These are phyloP conservation scores for Wallacemonas rigidus DNA, from an alignment of 208 protist species.

Conservation along the genomic window DNA sequence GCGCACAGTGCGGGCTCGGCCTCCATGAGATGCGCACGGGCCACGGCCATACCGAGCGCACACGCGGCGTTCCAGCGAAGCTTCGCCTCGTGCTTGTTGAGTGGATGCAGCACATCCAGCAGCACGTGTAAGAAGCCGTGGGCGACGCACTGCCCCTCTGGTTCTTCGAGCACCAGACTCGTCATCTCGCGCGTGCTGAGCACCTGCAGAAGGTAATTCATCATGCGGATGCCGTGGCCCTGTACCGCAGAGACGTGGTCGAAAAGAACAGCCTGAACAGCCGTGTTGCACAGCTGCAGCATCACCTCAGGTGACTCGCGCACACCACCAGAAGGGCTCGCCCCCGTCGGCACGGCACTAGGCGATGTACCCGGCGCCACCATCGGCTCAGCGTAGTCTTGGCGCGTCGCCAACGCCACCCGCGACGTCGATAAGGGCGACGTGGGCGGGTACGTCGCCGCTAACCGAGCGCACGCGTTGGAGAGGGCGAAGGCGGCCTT, in stretches of 20 bases:
- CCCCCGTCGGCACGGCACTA: no score
- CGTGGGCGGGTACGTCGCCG: constrained; percentile 1
- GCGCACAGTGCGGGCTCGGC: constrained; percentile 60
- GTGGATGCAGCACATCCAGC: constrained; percentile 44
- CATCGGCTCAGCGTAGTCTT: constrained; percentile 14
- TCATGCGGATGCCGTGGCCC: constrained; percentile 85
- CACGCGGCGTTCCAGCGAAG: constrained; percentile 79
- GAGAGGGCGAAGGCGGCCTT: constrained; percentile 84
- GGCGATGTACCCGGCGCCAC: not conserved
- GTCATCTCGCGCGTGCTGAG: constrained; percentile 74
- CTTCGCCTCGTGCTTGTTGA: constrained; percentile 56
- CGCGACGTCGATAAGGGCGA: not conserved
- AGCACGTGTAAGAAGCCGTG: constrained; percentile 71
- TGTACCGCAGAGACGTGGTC: constrained; percentile 46
- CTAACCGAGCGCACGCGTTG: constrained; percentile 59
- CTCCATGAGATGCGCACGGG: constrained; percentile 58
- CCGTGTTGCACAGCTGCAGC: constrained; percentile 51
- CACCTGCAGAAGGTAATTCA: constrained; percentile 61
- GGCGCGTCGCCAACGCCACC: not conserved
- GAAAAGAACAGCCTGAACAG: constrained; percentile 49
- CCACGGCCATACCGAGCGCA: constrained; percentile 63
- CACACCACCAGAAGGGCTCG: constrained; percentile 19
- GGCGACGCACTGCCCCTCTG: constrained; percentile 49
- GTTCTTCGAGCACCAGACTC: constrained; percentile 37
- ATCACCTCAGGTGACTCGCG: constrained; percentile 38